Conservation (phyloP, 2,329 filamentous ascomycete species). For the Ilyonectria robusta region DNA sequence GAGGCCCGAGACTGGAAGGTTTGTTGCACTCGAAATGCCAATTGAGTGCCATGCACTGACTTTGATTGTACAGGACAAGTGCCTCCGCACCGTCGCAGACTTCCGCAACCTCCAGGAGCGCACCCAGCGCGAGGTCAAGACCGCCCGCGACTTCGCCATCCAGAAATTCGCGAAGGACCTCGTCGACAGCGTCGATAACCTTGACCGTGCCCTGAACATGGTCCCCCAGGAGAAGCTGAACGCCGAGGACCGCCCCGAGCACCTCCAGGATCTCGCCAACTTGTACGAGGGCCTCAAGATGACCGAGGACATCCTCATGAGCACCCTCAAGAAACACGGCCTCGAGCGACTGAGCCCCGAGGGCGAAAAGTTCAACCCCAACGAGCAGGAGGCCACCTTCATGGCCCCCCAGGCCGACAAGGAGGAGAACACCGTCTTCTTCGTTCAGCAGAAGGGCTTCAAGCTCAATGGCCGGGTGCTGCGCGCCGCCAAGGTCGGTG, state of each 20-base stretch:
- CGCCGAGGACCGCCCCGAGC: conserved; percentile 62
- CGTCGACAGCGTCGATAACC: conserved; percentile 95
- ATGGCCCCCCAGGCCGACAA: conserved; percentile 90
- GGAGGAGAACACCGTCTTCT: conserved; percentile 91
- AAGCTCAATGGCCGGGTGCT: conserved; percentile 91
- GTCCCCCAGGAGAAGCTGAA: conserved; percentile 83
- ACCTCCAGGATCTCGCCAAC: conserved; percentile 80
- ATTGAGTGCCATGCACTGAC: conserved; percentile 24
- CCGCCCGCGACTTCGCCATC: conserved; percentile 92
- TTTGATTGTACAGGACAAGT: conserved; percentile 80
- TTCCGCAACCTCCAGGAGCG: conserved; percentile 98
- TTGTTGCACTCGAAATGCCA: conserved; percentile 43
- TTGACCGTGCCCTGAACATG: conserved; percentile 89
- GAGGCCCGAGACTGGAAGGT: conserved; percentile 87
- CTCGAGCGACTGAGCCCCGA: conserved; percentile 89
- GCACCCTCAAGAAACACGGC: conserved; percentile 93
- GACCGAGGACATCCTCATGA: conserved; percentile 91
- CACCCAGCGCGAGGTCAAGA: conserved; percentile 89
- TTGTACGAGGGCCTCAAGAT: conserved; percentile 94
- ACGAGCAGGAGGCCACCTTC: conserved; percentile 96
- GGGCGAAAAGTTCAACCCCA: conserved; percentile 93
- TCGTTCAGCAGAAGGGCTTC: conserved; percentile 96
- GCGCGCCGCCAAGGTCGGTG: conserved; percentile 94
- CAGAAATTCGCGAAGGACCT: conserved; percentile 96
- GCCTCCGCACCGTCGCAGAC: conserved; percentile 92